Evolutionary conservation across 2,329 filamentous ascomycete genomes (phyloP).

Genomic region (Verruconis gallopava): DNA sequence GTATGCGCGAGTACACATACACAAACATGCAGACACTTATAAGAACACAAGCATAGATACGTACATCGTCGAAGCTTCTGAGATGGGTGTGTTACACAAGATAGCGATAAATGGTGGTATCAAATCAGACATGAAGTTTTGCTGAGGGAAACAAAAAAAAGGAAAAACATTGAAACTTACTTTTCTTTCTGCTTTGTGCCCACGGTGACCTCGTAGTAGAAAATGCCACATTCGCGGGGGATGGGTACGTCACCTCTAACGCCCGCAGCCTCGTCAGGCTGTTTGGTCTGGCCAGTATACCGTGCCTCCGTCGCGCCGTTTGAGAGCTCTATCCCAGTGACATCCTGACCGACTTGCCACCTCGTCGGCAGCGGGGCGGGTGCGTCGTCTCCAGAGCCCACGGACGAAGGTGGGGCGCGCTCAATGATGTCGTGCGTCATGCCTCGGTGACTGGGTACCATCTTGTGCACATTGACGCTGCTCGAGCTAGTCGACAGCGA

Average conservation of each 20-base stretch:
- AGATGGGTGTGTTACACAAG: not conserved
- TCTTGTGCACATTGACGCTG: conserved; percentile 46
- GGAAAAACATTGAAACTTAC: conserved; percentile 22
- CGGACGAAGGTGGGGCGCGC: conserved; percentile 41
- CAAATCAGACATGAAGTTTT: conserved; percentile 12
- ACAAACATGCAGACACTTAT: no score
- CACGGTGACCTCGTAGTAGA: conserved; percentile 75
- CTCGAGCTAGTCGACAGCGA: conserved; percentile 44
- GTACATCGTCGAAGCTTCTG: no score
- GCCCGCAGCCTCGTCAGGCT: conserved; percentile 57
- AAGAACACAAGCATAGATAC: no score
- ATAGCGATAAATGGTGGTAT: conserved; percentile 20
- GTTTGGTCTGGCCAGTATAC: conserved; percentile 43
- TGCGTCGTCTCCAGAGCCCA: conserved; percentile 45
- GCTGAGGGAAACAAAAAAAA: no score
- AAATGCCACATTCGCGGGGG: conserved; percentile 81
- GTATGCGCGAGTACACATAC: no score
- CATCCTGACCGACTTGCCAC: conserved; percentile 74
- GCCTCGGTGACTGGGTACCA: conserved; percentile 53
- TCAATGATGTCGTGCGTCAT: conserved; percentile 79
- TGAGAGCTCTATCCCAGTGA: conserved; percentile 55
- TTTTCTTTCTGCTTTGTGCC: conserved; percentile 54
- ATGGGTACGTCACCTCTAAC: conserved; percentile 77
- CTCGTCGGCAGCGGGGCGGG: conserved; percentile 59
- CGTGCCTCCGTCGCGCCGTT: conserved; percentile 60